Conservation (phyloP, 352 stramenopile genomes). For the Elongisporangium senticosum region DNA sequence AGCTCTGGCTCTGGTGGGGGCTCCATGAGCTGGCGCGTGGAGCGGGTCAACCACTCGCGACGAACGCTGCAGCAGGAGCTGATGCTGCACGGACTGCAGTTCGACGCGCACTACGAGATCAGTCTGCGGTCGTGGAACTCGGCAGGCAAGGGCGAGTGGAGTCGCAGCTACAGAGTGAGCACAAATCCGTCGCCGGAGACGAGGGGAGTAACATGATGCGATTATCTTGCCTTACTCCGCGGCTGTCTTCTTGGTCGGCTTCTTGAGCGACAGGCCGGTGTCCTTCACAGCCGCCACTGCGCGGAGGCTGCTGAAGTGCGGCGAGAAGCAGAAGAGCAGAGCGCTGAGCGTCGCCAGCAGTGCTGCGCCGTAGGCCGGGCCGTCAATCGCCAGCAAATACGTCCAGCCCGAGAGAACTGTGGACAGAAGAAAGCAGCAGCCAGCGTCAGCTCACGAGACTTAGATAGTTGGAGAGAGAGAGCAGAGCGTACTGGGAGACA, state of each 20-base stretch:
- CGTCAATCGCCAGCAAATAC: slow-evolving; percentile 64
- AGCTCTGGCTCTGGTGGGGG: background rate
- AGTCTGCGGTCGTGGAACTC: slow-evolving; percentile 56
- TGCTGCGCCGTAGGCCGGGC: slow-evolving; percentile 58
- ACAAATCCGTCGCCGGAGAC: slow-evolving; percentile 29
- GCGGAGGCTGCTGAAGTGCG: slow-evolving; percentile 40
- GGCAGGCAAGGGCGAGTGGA: slow-evolving; percentile 57
- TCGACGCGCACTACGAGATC: slow-evolving; percentile 56
- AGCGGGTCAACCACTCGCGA: slow-evolving; percentile 34
- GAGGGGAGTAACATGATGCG: slow-evolving; percentile 5
- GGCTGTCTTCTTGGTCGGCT: slow-evolving; percentile 21
- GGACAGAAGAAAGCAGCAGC: background rate
- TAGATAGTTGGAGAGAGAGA: background rate
- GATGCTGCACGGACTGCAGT: slow-evolving; percentile 46
- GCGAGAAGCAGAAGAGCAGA: slow-evolving; percentile 59
- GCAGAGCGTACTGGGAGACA: slow-evolving; percentile 56
- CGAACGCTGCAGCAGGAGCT: slow-evolving; percentile 29
- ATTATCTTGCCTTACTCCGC: slow-evolving; percentile 20
- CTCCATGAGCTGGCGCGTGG: slow-evolving; percentile 27
- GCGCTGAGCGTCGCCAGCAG: slow-evolving; percentile 54
- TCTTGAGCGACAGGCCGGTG: slow-evolving; percentile 11
- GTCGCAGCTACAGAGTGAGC: slow-evolving; percentile 25
- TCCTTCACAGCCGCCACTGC: slow-evolving; percentile 14
- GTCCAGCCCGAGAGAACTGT: slow-evolving; percentile 77
- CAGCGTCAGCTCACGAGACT: background rate